Evolutionary conservation across 306 rosid species (phyloP), one percentile per base, ranked within the genome.

Genomic region (Cucurbita ficifolia): DNA sequence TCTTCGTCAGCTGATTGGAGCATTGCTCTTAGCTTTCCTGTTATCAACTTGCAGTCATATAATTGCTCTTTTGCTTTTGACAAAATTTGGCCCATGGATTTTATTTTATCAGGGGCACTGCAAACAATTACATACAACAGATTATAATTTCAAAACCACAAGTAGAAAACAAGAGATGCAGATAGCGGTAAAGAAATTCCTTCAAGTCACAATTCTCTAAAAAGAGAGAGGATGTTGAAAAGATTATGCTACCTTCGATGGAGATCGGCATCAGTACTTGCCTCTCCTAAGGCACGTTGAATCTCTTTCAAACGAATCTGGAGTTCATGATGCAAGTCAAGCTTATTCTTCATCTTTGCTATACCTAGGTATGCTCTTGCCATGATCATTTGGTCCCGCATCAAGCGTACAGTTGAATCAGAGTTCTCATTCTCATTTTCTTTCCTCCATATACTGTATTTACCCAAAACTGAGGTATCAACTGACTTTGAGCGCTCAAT

Each of bases 401-500:
- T 88, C 84, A 95, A 80, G 72, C 97, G 90, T 65, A 89, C 96
- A 4, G 85, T 89, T 68, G 88, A 84, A 84, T 95, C 99, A 17
- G 81, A 78, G 83, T 89, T 89, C 70, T 89, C 96, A 77, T 84
- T 91, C 77, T 95, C 99, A 70, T 76, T 80, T 84, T 95, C 97
- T 85, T 82, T 95, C 87, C 99, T 95, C 99, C 99, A 95, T 60
- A 95, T 81, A 86, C 83, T 95, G 86, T 95, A 95, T 82, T 91
- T 95, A 19, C 99, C 99, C 13, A 95, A 82, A 62, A 95, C 84
- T 33, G 97, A 83, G 50, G 93, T 86, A 81, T 89, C 99, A 72
- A 91, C 99, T 67, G 96, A 91, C 81, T 78, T 87, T 24, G 97
- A 95, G 67, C 84, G 99, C 68, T 91, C 92, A 77, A 95, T 91